Base-by-base conservation (phyloP, 2,329 filamentous ascomycete genomes). In the Nemania diffusa region DNA sequence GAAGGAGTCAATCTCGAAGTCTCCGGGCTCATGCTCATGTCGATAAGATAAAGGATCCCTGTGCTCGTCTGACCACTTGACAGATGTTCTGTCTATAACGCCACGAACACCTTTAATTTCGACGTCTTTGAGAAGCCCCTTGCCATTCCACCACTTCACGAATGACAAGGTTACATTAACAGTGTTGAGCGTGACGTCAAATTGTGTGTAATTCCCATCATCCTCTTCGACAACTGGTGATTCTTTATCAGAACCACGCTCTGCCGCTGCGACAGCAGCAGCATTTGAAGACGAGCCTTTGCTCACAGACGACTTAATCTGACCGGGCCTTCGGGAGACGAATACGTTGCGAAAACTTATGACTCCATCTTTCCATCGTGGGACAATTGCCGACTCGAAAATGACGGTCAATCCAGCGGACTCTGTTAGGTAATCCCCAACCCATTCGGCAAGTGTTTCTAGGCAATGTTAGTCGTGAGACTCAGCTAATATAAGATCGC, bases 131-230 rank as follows among this genome's bases (percentile, higher is more conserved):
- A 99, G 83, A 5, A 97, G 85, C 0, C 96, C 96, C 79, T 95
- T 97, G 24, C 96, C 95, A 73, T 97, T 98, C 88, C 97, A 97
- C 96, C 96, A 99, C 78, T 97, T 98, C n/a, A 94, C 86, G 73
- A 99, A 98, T 0, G 96, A 99, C 27, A 99, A 80, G 0, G 95
- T 98, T 48, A 99, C 95, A 75, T 99, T 97, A 69, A 99, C 93
- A 0, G 93, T 97, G 69, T 96, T 93, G 66, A 99, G 93, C 0
- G 94, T 97, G 17, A 99, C 84, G 76, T 99, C 96, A 73, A 97
- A 99, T 73, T 99, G 96, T 0, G 94, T 97, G 78, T 98, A 99
- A 77, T 99, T 99, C 20, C 92, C 93, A 76, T 98, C 95, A 75
- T 98, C 94, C 65, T 90, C 87, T 69, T 87, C 84, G 22, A 81